Conservation (phyloP, 2,329 filamentous ascomycete species). For the Dothiorella sarmentorum region DNA sequence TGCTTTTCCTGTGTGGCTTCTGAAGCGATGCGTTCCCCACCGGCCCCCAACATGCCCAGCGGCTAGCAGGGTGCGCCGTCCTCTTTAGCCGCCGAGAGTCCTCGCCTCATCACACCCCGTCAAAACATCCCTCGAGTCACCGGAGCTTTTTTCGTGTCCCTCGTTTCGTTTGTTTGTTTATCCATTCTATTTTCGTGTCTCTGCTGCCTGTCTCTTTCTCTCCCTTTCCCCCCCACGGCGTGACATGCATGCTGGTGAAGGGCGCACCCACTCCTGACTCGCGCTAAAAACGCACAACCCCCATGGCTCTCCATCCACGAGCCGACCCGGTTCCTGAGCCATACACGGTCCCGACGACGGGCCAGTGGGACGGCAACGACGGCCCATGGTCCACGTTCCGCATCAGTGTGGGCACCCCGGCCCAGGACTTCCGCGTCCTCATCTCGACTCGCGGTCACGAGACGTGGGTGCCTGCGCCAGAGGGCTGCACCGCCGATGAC, state of each 20-base stretch:
- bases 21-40: too few relatives aligned
- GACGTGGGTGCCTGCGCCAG: conserved; percentile 33
- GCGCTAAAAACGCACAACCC: background rate
- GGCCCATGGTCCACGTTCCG: conserved; percentile 42
- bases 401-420: conserved; percentile 39
- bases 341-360: conserved; percentile 1
- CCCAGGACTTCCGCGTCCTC: conserved; percentile 37
- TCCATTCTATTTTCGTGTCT: too few relatives aligned
- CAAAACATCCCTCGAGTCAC: background rate
- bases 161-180: too few relatives aligned
- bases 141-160: background rate
- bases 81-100: background rate
- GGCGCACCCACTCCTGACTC: background rate
- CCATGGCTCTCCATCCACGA: background rate
- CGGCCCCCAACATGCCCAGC: background rate
- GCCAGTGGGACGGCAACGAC: conserved; percentile 39
- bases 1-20: conserved; percentile 1
- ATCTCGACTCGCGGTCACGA: conserved; percentile 33
- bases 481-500: conserved; percentile 32
- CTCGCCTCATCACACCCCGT: background rate
- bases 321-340: background rate
- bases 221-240: background rate
- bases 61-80: background rate
- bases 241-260: background rate
- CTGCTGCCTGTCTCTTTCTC: too few relatives aligned